Base-by-base conservation (phyloP, 805 yeast genomes). In the Wickerhamiella australiensis region DNA sequence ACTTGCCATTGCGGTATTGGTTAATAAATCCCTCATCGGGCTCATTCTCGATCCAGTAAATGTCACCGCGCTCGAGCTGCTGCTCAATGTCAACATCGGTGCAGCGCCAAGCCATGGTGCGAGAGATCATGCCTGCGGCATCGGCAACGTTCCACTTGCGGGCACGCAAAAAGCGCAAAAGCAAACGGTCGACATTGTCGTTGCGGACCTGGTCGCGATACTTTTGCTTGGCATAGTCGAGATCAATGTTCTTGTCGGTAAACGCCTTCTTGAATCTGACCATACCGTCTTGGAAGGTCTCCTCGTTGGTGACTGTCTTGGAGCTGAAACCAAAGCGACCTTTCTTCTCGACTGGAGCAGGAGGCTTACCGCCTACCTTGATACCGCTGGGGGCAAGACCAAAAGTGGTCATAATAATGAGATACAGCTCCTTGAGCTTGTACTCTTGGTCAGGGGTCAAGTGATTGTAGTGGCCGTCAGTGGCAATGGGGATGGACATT, bases 61-160 rank as follows among this genome's bases (percentile, higher is more conserved):
- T 74, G 65, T 92, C 98, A 55, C 95, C 94, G 36, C 75, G 78
- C 42, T 66, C 60, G 13, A 85, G 59, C 55, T 85, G 62, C 13
- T 74, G 66, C 59, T 85, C 86, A 31, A 81, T 79, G 8, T 77
- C 68, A 48, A 72, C 71, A 52, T 77, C 82, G 38, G 73, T 70
- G n/a, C 69, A 54, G 61, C 97, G 78, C 95, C 96, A 88, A 54
- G 75, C 71, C 57, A 85, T 63, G 5, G 94, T 80, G 53, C 74
- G 70, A n/a, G 80, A 71, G 47, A 85, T 59, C 95, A 87, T 86
- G 15, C 70, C 69, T 49, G 84, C 62, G 0, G 87, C 73, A 59
- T 78, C 77, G 56, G 78, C 80, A 22, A 79, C 71, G 56, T 83
- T 78, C 81, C 86, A 86, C 66, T 85, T 86, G 67, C 96, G 78